Percentiles rank a stretch among this genome's conserved stretches.
Evolutionary conservation across 805 yeast genomes (phyloP).

Genomic region (Monosporozyma solicola): DNA sequence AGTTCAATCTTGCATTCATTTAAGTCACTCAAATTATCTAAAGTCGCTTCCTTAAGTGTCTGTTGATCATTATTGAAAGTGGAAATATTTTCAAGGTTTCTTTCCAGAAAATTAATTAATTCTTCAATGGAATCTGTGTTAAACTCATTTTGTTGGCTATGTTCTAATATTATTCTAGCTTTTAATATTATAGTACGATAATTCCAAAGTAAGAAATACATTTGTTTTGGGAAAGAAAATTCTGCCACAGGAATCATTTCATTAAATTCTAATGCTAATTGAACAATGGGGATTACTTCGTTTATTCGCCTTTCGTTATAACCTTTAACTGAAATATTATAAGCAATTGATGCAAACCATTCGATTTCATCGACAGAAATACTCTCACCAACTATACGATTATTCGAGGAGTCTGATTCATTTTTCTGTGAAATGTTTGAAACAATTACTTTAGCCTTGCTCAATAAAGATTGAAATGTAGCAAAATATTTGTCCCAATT

Average conservation of each 20-base stretch:
- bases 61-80: conserved; percentile 6
- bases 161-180: background rate
- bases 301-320: conserved; percentile 6
- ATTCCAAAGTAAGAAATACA: conserved; percentile 23
- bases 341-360: conserved; percentile 34
- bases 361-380: conserved; percentile 31
- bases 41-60: background rate
- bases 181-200: conserved; percentile 11
- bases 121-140: conserved; percentile 6
- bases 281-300: conserved; percentile 14
- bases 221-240: conserved; percentile 14
- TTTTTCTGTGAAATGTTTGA: conserved; percentile 11
- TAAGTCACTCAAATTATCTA: conserved; percentile 4
- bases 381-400: conserved; percentile 20
- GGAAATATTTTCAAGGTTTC: background rate
- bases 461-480: background rate
- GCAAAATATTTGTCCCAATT: background rate
- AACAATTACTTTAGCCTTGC: conserved; percentile 8
- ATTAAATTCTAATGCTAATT: conserved; percentile 14
- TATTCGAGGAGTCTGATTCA: conserved; percentile 10
- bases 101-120: background rate
- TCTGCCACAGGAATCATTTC: conserved; percentile 14
- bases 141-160: background rate
- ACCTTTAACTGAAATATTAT: conserved; percentile 27
- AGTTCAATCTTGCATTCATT: conserved; percentile 17